Base-by-base conservation (phyloP, 345 rosid species). In the Psidium friedrichsthalianum region DNA sequence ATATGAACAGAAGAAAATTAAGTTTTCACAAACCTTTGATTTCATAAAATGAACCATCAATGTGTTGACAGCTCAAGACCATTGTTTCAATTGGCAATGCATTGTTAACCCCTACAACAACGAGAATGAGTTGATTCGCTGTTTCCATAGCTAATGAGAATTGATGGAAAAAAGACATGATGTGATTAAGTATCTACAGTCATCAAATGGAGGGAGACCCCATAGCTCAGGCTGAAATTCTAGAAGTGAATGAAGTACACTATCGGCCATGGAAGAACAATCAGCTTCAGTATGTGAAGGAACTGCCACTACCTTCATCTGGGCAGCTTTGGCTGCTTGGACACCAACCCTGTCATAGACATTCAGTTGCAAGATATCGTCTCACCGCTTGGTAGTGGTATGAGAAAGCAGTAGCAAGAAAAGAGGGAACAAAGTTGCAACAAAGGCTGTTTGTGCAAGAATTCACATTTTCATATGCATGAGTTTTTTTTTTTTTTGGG, bases 181-280 rank as follows among this genome's bases (percentile, higher is more conserved):
- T 51, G 82, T 29, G 40, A 69, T 61, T 42, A 54, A 47, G 59
- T 83, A 58, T 84, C 55, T 87, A 91, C 93, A 88, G 64, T 91
- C 91, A 81, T 89, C 87, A 51, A 91, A 91, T 55, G 87, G 90
- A 54, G 91, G 91, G 85, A 91, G 93, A 86, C 89, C 89, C 91
- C 93, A 89, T 11, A 52, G 69, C 85, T 89, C 89, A 16, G 91
- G 93, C 83, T 22, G 89, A 83, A 91, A 89, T 84, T 91, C 89
- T 32, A 91, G 87, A 53, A 91, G 91, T 61, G 93, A 88, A 85
- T 85, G 86, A 83, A 91, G 88, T 74, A 87, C 86, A 25, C 82
- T 64, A 82, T 91, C 90, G 9, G 91, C 91, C 57, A 89, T 84
- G 21, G 87, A 85, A 74, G 88, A 87, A 85, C 89, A 87, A 78